A percentile compares a stretch with the other conserved stretches of the same genome.
phyloP scores from a whole-genome alignment of 345 rosid genomes.

The Bretschneidera sinensis region DNA sequence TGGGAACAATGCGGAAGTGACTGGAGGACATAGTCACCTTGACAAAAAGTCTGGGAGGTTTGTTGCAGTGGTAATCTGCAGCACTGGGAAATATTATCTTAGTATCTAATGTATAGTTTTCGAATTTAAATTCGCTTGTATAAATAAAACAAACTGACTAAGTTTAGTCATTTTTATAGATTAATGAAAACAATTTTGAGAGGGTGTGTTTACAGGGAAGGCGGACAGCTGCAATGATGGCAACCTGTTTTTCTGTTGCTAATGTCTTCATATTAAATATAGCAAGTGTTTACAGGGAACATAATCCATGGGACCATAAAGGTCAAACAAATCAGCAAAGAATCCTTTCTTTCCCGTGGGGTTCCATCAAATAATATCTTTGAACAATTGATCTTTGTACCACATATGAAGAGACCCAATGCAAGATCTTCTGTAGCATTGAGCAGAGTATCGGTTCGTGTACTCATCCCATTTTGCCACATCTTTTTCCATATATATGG shows the following conservation, averaged over 20 bases:
- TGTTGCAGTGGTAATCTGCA: too few relatives aligned
- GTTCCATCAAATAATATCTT: conserved; percentile 27
- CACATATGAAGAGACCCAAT: conserved; percentile 22
- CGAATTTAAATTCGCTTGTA: background rate
- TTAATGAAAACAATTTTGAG: too few relatives aligned
- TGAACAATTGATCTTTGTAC: conserved; percentile 32
- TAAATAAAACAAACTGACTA: background rate
- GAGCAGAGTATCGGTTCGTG: conserved; percentile 15
- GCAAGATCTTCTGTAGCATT: conserved; percentile 19
- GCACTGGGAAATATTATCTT: background rate
- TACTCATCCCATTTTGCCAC: conserved; percentile 25
- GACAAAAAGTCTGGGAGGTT: background rate
- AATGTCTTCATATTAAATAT: too few relatives aligned
- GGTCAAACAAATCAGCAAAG: conserved; percentile 30
- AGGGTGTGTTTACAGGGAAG: too few relatives aligned
- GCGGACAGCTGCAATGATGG: too few relatives aligned
- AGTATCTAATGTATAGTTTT: background rate
- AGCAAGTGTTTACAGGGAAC: too few relatives aligned
- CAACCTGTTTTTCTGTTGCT: too few relatives aligned
- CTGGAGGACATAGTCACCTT: background rate
- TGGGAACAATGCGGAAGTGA: conserved; percentile 3
- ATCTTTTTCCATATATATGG: conserved; percentile 29
- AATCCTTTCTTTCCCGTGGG: conserved; percentile 26
- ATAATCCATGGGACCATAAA: conserved; percentile 28
- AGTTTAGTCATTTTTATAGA: background rate